Base-by-base conservation (phyloP, 257 asterid genomes). In the Lithospermum erythrorhizon region DNA sequence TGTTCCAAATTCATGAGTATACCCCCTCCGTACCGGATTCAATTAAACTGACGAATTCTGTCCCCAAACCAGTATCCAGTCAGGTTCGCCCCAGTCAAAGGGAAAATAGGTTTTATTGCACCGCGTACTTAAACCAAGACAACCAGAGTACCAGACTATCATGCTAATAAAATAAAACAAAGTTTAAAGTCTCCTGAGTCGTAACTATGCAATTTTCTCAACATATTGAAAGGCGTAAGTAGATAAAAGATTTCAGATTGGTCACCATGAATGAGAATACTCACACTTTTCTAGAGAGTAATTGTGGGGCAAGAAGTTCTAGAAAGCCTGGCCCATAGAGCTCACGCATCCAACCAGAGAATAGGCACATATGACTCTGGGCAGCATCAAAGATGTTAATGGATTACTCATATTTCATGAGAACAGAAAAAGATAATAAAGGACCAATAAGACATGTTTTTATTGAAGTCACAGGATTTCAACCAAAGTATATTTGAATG, bases 261-360 rank as follows among this genome's bases (percentile, higher is more conserved):
- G 23, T 21, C 1, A 53, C 14, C 54, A 54, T 53, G 62, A 41
- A 65, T n/a, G 24, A 57, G 20, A 52, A 65, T 63, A 86, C 97
- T 68, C 78, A 93, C 99, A 89, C 91, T 84, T 89, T 85, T 78
- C 94, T 76, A 2, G 91, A 81, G 65, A 93, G 96, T 30, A 84
- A 72, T 37, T 87, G 89, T 48, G 95, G 96, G 61, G 97, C 97
- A 62, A 93, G 69, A 59, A 74, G 72, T 70, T 84, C 95, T 61
- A 93, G 80, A 72, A 93, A 81, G 59, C 94, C 84, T 52, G 97
- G 99, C 63, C 97, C 99, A 62, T 81, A 79, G 67, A 84, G 79
- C 68, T 89, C 97, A 21, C 72, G 71, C 78, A 89, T 81, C 94
- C 87, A 85, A 61, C 99, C 97, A 79, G 96, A 89, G 76, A 89